phyloP scores from a whole-genome alignment of 306 rosid species.

The Quercus glauca region DNA sequence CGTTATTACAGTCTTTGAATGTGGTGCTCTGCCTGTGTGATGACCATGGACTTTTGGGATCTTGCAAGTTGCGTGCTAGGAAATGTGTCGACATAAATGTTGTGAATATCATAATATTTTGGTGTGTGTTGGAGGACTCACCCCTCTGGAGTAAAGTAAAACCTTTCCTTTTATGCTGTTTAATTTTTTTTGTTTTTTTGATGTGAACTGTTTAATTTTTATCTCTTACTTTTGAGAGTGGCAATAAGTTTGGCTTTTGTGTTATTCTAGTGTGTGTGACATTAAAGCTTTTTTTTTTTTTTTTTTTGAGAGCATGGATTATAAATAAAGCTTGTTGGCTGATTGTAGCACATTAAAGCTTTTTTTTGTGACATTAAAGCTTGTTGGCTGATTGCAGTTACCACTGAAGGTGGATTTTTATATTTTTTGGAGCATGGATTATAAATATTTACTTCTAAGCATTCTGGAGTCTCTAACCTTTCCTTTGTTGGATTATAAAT shows the following conservation, averaged over 20 bases:
- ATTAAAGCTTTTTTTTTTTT: no score
- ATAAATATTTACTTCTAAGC: no score
- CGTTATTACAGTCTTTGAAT: conserved; percentile 13
- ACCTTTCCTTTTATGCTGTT: neutral
- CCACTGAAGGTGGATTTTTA: no score
- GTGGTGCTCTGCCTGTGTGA: conserved; percentile 1
- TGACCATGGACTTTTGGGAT: conserved; percentile 12
- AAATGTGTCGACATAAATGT: conserved; percentile 43
- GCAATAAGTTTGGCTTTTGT: neutral
- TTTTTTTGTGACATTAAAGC: no score
- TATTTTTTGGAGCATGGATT: no score
- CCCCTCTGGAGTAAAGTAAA: neutral
- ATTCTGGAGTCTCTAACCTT: no score
- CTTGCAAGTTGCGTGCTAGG: conserved; percentile 17
- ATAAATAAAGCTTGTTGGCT: no score
- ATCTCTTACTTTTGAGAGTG: neutral
- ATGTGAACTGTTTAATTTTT: neutral
- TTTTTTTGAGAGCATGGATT: no score
- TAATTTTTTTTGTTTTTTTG: neutral
- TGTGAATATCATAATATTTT: conserved; percentile 22
- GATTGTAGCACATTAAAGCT: no score
- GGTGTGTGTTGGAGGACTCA: neutral
- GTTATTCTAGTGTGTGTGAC: no score
- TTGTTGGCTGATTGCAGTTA: no score
- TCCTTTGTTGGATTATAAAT: no score